These are phyloP conservation scores for Termitomyces sp. DNA, from an alignment of 1,284 basidiomycete species.

Conservation along the genomic window DNA sequence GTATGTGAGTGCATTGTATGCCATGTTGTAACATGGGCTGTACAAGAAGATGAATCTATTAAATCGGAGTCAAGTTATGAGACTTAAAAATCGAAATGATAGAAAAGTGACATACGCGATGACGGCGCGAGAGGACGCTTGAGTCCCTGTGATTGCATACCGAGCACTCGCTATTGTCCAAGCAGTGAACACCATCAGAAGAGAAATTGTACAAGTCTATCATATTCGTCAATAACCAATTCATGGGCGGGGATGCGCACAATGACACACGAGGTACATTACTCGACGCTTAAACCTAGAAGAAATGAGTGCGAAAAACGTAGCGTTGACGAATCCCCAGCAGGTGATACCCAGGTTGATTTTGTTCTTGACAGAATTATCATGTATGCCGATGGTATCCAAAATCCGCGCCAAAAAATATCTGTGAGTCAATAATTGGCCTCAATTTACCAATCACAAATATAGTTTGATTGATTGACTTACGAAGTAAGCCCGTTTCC, in stretches of 20 bases:
- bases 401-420: conserved; percentile 43
- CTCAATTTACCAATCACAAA: background rate
- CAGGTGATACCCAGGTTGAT: conserved; percentile 51
- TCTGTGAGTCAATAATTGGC: conserved; percentile 20
- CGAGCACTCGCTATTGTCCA: conserved; percentile 51
- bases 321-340: conserved; percentile 52
- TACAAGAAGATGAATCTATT: conserved; percentile 50
- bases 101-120: background rate
- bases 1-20: conserved; percentile 44
- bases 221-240: background rate
- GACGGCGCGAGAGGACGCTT: conserved; percentile 32
- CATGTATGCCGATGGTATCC: conserved; percentile 40
- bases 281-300: conserved; percentile 44
- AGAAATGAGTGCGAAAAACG: conserved; percentile 41
- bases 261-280: conserved; percentile 39
- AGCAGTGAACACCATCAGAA: conserved; percentile 43
- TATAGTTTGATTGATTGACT: conserved; percentile 16
- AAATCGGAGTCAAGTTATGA: conserved; percentile 16
- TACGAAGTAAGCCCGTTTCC: conserved; percentile 51
- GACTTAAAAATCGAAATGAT: background rate
- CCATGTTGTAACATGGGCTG: conserved; percentile 45
- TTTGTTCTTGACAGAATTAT: conserved; percentile 45
- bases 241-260: background rate
- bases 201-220: conserved; percentile 41
- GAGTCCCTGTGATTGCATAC: conserved; percentile 36